phyloP scores from a whole-genome alignment of 1,139 yeast species.

The Suhomyces atakaporum region DNA sequence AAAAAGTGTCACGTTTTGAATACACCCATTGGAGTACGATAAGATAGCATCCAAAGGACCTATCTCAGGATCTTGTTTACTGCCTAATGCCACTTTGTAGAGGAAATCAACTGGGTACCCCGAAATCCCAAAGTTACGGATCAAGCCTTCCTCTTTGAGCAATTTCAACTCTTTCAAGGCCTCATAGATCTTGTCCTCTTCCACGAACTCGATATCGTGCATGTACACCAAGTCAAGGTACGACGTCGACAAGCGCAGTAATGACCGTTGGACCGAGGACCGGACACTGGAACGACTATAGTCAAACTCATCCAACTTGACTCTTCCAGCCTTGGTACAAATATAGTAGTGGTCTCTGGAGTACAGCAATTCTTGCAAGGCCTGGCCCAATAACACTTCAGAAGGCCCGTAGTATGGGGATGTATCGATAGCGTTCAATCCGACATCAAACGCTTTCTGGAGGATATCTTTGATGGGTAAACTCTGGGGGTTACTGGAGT shows the following conservation, averaged over 20 bases:
- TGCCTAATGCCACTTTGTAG: conserved; percentile 45
- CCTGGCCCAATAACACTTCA: conserved; percentile 71
- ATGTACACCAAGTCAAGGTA: conserved; percentile 81
- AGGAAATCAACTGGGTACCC: conserved; percentile 84
- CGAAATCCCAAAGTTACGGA: conserved; percentile 72
- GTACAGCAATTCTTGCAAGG: conserved; percentile 47
- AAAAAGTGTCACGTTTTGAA: conserved; percentile 69
- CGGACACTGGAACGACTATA: conserved; percentile 64
- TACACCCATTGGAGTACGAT: conserved; percentile 79
- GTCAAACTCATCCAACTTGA: conserved; percentile 69
- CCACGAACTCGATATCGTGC: conserved; percentile 87
- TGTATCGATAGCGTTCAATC: conserved; percentile 81
- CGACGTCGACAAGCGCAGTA: conserved; percentile 60
- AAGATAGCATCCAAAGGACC: conserved; percentile 71
- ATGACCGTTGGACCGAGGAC: conserved; percentile 63
- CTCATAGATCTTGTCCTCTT: conserved; percentile 51
- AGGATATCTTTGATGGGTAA: conserved; percentile 62
- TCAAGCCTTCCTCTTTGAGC: conserved; percentile 64
- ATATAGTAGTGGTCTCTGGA: conserved; percentile 67
- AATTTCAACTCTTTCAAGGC: conserved; percentile 63
- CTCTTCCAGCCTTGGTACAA: conserved; percentile 87
- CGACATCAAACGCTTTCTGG: conserved; percentile 59
- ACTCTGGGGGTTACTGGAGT: conserved; percentile 62
- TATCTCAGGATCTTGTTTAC: conserved; percentile 32
- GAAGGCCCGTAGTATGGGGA: conserved; percentile 94